Base-by-base conservation (phyloP, 2,329 filamentous ascomycete genomes). In the Fusarium denticulatum region DNA sequence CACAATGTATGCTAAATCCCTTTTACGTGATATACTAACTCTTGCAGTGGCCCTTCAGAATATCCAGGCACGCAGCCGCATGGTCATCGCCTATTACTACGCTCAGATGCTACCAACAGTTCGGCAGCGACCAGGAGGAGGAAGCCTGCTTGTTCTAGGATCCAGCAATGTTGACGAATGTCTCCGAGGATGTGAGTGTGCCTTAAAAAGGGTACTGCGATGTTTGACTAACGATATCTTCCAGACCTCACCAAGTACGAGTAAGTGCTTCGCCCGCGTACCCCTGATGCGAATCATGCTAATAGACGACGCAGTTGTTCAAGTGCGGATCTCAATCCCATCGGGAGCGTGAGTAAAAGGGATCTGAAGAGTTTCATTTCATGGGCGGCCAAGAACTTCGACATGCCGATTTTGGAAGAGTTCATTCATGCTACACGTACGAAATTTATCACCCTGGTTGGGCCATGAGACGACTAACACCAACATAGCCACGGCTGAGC, bases 341-440 rank as follows among this genome's bases (percentile, higher is more conserved):
- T 47, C 5, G 45, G 36, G 6, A 36, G 34, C 15, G n/a, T 45
- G 11, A 47, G 45, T 6, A 47, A 93, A 79, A 88, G 86, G 4
- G 92, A 93, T 30, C 84, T 93, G 4, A 92, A 91, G 77, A 80
- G 85, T 18, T 93, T 94, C 80, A 91, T 93, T 68, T 81, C 81
- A 42, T 93, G 88, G 84, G 85, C 89, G 3, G 78, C 83, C 34
- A 81, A 81, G 40, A 82, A 84, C 34, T 93, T 92, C 80, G 79
- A 86, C 7, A 83, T 93, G 7, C 90, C 90, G 1, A 88, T 92
- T 55, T 84, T 93, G 26, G 80, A 87, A 16, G 86, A 89, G 15
- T 94, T 94, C 80, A 82, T 94, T 52, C 83, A 86, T 49, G 90
- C 88, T 2, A 85, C 82, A 1, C 88, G 88, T 16, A 88, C 86